Percentiles rank a stretch among this genome's conserved stretches.
Evolutionary conservation across 2,329 filamentous ascomycete genomes (phyloP).

Genomic region (Talaromyces verruculosus): DNA sequence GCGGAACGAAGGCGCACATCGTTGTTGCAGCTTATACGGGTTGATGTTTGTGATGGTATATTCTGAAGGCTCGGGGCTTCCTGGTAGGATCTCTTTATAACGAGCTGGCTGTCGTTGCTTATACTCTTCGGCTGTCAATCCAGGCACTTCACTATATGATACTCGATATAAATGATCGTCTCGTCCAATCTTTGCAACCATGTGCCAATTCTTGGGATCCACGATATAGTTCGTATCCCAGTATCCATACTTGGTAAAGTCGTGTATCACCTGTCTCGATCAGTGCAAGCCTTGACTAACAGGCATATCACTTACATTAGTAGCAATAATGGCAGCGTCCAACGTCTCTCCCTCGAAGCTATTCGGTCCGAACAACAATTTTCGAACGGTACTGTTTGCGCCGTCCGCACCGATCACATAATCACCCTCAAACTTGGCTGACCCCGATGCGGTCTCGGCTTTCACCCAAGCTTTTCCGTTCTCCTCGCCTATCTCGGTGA

Average conservation of each 20-base stretch:
- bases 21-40: constrained; percentile 63
- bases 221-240: constrained; percentile 55
- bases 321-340: constrained; percentile 61
- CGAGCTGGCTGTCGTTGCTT: constrained; percentile 42
- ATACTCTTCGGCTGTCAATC: constrained; percentile 56
- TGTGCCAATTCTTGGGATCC: constrained; percentile 61
- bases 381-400: constrained; percentile 42
- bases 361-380: constrained; percentile 44
- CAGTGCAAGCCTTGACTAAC: constrained; percentile 20
- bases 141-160: constrained; percentile 59
- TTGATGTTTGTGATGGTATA: constrained; percentile 60
- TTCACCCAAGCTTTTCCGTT: constrained; percentile 33
- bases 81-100: constrained; percentile 60
- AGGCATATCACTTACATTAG: constrained; percentile 49
- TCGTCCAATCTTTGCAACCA: constrained; percentile 59
- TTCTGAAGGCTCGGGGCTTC: constrained; percentile 54
- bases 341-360: constrained; percentile 60
- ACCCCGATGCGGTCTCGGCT: constrained; percentile 38
- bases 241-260: constrained; percentile 50
- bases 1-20: constrained; percentile 59
- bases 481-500: constrained; percentile 51
- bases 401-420: constrained; percentile 61
- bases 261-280: constrained; percentile 59
- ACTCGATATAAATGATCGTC: constrained; percentile 62
- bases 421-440: constrained; percentile 41